A percentile compares a stretch with the other conserved stretches of the same genome.
Evolutionary conservation across 257 asterid species (phyloP).

Genomic region (Scutellaria barbata): DNA sequence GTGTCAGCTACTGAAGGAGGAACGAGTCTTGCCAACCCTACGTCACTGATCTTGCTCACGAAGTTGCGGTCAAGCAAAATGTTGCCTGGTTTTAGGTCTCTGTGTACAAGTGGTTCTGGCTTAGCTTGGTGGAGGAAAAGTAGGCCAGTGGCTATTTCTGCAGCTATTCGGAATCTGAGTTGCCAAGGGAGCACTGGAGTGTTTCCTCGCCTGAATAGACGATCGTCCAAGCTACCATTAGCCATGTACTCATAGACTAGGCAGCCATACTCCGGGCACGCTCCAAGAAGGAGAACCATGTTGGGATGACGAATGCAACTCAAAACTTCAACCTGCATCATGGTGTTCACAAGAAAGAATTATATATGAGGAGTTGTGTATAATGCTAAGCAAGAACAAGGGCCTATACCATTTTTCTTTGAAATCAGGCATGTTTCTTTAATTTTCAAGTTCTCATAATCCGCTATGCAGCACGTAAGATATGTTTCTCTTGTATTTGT

Average conservation of each 20-base stretch:
- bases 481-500: conserved; percentile 25
- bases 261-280: conserved; percentile 96
- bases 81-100: conserved; percentile 88
- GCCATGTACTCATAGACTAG: conserved; percentile 92
- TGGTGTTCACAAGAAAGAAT: conserved; percentile 20
- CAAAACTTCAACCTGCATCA: conserved; percentile 82
- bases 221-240: conserved; percentile 89
- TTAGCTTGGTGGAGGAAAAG: conserved; percentile 92
- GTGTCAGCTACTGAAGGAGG: conserved; percentile 89
- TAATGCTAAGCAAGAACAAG: background rate
- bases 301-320: conserved; percentile 93
- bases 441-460: background rate
- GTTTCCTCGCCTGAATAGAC: conserved; percentile 68
- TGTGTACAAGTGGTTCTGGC: conserved; percentile 94
- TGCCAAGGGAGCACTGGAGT: conserved; percentile 85
- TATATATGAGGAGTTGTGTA: background rate
- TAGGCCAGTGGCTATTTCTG: conserved; percentile 88
- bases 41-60: conserved; percentile 92
- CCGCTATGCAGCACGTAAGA: background rate
- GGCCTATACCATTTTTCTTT: background rate
- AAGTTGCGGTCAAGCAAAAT: conserved; percentile 85
- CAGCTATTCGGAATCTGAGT: conserved; percentile 78
- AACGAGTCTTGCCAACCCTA: conserved; percentile 90
- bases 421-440: conserved; percentile 12
- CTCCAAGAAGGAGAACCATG: conserved; percentile 98